Evolutionary conservation across 2,329 filamentous ascomycete genomes (phyloP).

Genomic region (Neonectria ditissima): DNA sequence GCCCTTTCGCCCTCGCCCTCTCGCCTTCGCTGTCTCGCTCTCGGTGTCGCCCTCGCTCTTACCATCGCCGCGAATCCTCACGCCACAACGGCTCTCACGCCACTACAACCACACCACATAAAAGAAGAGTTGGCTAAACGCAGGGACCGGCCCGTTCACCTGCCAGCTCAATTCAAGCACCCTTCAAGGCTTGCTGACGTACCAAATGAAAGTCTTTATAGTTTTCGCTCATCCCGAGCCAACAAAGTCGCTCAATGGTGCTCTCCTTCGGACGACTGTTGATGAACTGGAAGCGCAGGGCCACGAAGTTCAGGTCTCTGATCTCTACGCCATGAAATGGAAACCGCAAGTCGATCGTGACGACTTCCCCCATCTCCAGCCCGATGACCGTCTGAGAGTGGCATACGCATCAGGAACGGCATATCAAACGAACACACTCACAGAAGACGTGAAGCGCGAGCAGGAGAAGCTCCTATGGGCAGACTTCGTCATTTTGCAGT

Average conservation of each 20-base stretch:
- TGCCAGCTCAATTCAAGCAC: not conserved
- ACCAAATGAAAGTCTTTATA: conserved; percentile 16
- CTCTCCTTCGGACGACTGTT: conserved; percentile 19
- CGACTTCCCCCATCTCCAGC: conserved; percentile 12
- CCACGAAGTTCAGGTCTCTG: conserved; percentile 27
- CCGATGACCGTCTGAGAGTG: conserved; percentile 20
- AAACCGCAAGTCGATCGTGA: conserved; percentile 24
- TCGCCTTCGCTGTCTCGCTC: too few species aligned
- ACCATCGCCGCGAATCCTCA: too few species aligned
- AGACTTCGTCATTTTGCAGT: conserved; percentile 27
- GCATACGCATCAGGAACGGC: conserved; percentile 15
- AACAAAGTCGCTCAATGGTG: conserved; percentile 21
- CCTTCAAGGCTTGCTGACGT: not conserved
- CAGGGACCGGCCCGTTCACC: not conserved
- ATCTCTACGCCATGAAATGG: conserved; percentile 34
- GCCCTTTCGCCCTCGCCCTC: too few species aligned
- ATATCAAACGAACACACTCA: conserved; percentile 18
- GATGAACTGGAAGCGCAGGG: conserved; percentile 27
- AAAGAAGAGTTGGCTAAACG: too few species aligned
- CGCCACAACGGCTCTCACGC: too few species aligned
- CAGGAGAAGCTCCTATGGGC: conserved; percentile 34
- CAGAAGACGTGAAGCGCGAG: conserved; percentile 26
- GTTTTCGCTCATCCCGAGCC: conserved; percentile 32
- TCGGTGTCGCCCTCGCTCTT: too few species aligned
- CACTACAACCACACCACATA: too few species aligned